Base-by-base conservation (phyloP, 331 rosid genomes). In the Telfairia occidentalis region DNA sequence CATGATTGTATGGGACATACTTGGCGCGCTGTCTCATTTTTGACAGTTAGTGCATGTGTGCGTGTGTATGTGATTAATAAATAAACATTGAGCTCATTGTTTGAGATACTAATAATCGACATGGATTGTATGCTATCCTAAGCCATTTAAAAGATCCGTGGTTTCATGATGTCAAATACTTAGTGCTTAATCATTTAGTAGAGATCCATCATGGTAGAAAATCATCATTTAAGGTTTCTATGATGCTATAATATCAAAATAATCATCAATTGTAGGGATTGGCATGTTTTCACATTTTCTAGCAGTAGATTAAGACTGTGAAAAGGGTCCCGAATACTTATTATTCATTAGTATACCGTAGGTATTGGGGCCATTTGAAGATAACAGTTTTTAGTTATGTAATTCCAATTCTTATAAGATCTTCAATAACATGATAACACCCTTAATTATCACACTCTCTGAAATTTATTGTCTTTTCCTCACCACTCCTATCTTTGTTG, bases 1-100 rank as follows among this genome's bases (percentile, higher is more conserved):
- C 74, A 87, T 82, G 32, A 85, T 86, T 95, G 98, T 95, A 55
- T 38, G 78, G 2, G 28, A 24, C 23, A 32, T 48, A 43, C 21
- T 5, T 26, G 11, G 19, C 74, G 45, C 18, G 2, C 43, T 2
- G 12, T 60, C 19, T 30, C 43, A 32, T 60, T 30, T 23, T 26
- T 45, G 50, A 43, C 30, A 28, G 54, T 42, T 34, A n/a, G 66
- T 55, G 15, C 18, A 13, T 60, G 38, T 1, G 19, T 37, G 48
- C n/a, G 72, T 65, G 29, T 66, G 53, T 30, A 9, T 67, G 12
- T 42, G 45, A 18, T 23, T 42, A 19, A 67, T 12, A 42, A 67
- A 12, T 40, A 42, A 67, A 43, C 35, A 67, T 7, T 46, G n/a
- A 67, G 23, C 42, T 67, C 54, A 67, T 21, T 67, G 38, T 24